phyloP scores from a whole-genome alignment of 202 grass and related monocot genomes.

The Brachypodium distachyon region DNA sequence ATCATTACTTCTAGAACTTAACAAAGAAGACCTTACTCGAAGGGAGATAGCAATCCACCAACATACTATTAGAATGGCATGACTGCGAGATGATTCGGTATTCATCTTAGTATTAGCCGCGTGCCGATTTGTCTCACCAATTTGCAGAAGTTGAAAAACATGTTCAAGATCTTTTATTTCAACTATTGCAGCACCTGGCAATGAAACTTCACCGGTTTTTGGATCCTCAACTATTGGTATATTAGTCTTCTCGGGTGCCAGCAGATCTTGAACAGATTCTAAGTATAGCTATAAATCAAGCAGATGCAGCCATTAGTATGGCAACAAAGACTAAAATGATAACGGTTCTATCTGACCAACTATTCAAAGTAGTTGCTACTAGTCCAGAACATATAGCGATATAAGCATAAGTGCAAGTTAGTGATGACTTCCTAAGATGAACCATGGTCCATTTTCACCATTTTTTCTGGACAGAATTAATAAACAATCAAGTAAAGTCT shows the following conservation, averaged over 20 bases:
- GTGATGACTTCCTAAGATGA: background rate
- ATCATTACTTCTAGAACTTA: background rate
- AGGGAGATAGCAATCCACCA: background rate
- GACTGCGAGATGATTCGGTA: conserved; percentile 98
- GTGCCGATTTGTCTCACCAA: conserved; percentile 82
- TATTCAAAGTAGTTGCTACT: background rate
- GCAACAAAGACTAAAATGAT: background rate
- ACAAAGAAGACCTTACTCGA: background rate
- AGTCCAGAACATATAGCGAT: background rate
- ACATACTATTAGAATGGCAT: conserved; percentile 86
- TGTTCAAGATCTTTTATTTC: conserved; percentile 76
- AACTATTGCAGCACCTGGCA: conserved; percentile 74
- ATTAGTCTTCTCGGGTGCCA: conserved; percentile 79
- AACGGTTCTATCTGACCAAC: background rate
- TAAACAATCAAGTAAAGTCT: background rate
- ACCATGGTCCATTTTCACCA: background rate
- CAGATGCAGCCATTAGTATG: conserved; percentile 26
- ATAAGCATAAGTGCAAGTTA: background rate
- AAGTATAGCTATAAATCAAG: conserved; percentile 72
- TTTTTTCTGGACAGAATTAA: background rate
- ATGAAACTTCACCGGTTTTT: conserved; percentile 76
- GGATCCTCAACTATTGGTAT: conserved; percentile 84
- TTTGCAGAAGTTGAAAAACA: conserved; percentile 72
- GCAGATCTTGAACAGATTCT: conserved; percentile 90
- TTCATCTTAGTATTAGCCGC: conserved; percentile 97